Base-by-base conservation (phyloP, 1,284 basidiomycete genomes). In the Porodaedalea pini region DNA sequence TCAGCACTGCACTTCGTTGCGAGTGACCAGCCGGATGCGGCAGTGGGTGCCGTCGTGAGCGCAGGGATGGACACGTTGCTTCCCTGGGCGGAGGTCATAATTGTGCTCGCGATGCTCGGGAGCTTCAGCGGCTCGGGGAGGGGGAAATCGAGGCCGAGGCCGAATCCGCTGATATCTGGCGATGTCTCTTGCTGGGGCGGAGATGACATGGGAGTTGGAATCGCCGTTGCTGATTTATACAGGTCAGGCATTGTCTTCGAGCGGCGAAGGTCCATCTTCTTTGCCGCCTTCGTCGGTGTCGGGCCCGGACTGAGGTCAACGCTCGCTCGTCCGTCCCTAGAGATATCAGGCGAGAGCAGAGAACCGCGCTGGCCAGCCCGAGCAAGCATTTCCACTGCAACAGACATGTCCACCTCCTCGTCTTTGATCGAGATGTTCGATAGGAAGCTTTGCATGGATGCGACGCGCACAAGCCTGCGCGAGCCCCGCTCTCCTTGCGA, bases 161-260 rank as follows among this genome's bases (percentile, higher is more conserved):
- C 58, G 40, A 57, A 45, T 17, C 54, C 58, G 27, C 54, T 60
- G 27, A 56, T 21, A 31, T 60, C 58, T 7, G 58, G 54, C 11
- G 58, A 56, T 3, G 40, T 29, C 6, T 52, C 52, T 11, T 21
- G 44, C 17, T 32, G 37, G 1, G 44, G 32, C 19, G 31, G 32
- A 23, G 54, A 39, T 40, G 54, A 49, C 13, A 31, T 31, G 5
- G 45, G 34, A 32, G 13, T 23, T 3, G 51, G 39, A 4, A 6
- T 27, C 19, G 40, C 10, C 29, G 2, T 7, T 6, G 13, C 25
- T 7, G 15, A 25, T 41, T 43, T 47, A 23, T 60, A 48, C 43
- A 60, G 17, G 25, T 60, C 54, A 15, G 58, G 58, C 56, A 61
- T 57, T 27, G 59, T 61, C 32, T 57, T 61, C n/a, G 56, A 51